Evolutionary conservation across 352 stramenopile genomes (phyloP).

Genomic region (Blastocystis sp.): DNA sequence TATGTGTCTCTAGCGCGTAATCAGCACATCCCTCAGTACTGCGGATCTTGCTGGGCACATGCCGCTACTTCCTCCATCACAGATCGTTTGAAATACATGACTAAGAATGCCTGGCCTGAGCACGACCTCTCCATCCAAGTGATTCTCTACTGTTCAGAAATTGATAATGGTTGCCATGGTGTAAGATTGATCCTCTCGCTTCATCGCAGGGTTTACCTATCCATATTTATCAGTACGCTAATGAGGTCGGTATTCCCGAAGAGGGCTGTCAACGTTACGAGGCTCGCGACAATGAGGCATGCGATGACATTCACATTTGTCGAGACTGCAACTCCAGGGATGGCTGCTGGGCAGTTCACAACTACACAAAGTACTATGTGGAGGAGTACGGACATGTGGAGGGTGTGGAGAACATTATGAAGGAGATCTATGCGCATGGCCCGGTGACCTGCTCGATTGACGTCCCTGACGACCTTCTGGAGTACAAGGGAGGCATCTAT

Average conservation of each 20-base stretch:
- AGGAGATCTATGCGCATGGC: conserved; percentile 87
- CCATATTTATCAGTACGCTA: conserved; percentile 82
- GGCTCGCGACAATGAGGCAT: conserved; percentile 76
- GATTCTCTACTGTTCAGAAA: conserved; percentile 32
- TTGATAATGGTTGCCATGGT: conserved; percentile 39
- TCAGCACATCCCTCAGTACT: conserved; percentile 89
- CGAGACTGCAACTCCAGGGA: conserved; percentile 74
- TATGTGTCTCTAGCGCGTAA: conserved; percentile 94
- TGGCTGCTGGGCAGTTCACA: conserved; percentile 76
- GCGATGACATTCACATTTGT: conserved; percentile 78
- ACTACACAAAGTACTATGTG: conserved; percentile 87
- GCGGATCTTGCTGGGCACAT: conserved; percentile 72
- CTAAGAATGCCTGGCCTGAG: conserved; percentile 22
- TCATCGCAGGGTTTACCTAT: conserved; percentile 72
- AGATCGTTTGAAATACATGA: conserved; percentile 72
- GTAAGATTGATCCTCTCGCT: too few species aligned
- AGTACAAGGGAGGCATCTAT: conserved; percentile 87
- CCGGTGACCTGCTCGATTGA: conserved; percentile 79
- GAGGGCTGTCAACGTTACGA: conserved; percentile 87
- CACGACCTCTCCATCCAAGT: conserved; percentile 40
- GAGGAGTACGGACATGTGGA: conserved; percentile 84
- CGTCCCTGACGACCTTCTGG: conserved; percentile 66
- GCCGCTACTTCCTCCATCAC: conserved; percentile 70
- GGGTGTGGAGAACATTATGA: conserved; percentile 84
- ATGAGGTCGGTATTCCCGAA: conserved; percentile 83